Base-by-base conservation (phyloP, 2,329 filamentous ascomycete species). In the Monosporascus sp. region DNA sequence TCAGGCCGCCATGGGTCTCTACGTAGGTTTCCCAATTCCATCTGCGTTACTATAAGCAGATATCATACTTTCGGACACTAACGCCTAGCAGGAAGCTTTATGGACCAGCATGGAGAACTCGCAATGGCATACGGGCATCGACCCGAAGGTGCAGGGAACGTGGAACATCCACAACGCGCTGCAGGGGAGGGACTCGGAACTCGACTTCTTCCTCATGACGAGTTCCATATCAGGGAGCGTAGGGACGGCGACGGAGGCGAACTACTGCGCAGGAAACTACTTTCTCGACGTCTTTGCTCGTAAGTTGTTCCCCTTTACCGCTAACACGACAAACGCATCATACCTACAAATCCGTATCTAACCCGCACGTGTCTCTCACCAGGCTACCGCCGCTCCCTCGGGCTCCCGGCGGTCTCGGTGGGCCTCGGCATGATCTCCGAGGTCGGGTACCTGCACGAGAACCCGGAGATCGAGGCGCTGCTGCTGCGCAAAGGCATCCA, bases 371-470 rank as follows among this genome's bases (percentile, higher is more conserved):
- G 14, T 54, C 58, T 3, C 38, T 47, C 3, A 59, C 61, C 2
- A 68, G 67, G 1, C 11, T 58, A 63, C 9, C 65, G 1, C 65
- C 64, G 3, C 56, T 62, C 0, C 62, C 69, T 0, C 41, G 73
- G 3, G 64, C 57, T 5, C 60, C 71, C 3, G 66, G 65, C 2
- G 31, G 5, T 35, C 31, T 35, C 31, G 31, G 31, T 35, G 11
- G 31, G 31, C 31, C 31, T 35, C 11, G 31, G 31, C 31, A 63
- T 71, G 58, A 67, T 74, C 44, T 62, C 62, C 7, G 70, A 69
- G 18, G 69, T 73, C 3, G 72, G 71, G 22, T 67, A 68, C 50
- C 57, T 72, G 3, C 61, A 66, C 48, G 69, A 73, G 37, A 66
- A 70, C 45, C 65, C 63, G 0, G 66, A 70, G 3, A 65, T 74